Conservation (phyloP, 2,329 filamentous ascomycete species). For the Cordyceps militaris region DNA sequence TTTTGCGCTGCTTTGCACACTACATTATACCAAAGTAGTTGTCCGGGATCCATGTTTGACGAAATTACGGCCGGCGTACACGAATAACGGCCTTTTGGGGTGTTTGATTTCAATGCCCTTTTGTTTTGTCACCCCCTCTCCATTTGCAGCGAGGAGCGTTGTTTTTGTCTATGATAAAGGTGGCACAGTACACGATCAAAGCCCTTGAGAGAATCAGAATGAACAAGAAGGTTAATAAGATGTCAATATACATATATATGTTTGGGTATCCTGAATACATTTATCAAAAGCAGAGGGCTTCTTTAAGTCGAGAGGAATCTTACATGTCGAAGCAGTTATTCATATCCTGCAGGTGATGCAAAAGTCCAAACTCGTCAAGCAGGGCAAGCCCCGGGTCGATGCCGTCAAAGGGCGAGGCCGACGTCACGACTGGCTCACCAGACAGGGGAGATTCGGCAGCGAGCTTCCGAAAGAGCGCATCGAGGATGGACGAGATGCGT, state of each 20-base stretch:
- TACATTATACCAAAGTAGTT: constrained; percentile 19
- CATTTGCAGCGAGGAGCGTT: neutral
- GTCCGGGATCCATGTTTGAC: neutral
- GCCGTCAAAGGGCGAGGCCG: neutral
- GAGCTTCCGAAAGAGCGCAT: neutral
- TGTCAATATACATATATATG: neutral
- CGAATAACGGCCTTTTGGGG: constrained; percentile 2
- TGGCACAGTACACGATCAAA: constrained; percentile 4
- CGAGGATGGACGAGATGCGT: constrained; percentile 4
- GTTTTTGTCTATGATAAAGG: neutral
- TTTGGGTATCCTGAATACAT: neutral
- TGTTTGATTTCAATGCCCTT: neutral
- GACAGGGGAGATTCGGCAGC: neutral
- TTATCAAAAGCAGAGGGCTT: neutral
- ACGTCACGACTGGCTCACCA: neutral
- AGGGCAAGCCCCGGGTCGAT: constrained; percentile 2
- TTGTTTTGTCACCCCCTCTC: neutral
- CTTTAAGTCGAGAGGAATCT: neutral
- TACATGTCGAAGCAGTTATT: constrained; percentile 10
- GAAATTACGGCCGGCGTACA: constrained; percentile 1
- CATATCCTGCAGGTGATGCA: constrained; percentile 14
- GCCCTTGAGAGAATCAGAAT: neutral
- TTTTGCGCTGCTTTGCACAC: constrained; percentile 11
- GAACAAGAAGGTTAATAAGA: neutral
- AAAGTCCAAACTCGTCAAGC: constrained; percentile 8